Conservation (phyloP, 306 rosid genomes). For the Gastrolobium villosum region DNA sequence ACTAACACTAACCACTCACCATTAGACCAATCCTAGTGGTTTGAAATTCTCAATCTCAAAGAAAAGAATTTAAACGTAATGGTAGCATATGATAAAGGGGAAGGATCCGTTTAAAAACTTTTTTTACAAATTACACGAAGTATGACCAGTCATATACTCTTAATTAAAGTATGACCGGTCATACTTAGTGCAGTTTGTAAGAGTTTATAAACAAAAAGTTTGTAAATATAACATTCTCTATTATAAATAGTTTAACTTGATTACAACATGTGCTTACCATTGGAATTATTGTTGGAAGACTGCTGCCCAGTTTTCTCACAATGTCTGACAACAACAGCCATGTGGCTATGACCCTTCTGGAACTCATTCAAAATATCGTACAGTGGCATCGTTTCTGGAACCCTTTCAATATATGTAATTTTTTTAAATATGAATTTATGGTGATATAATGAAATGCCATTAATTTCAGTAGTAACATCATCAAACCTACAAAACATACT, state of each 20-base stretch:
- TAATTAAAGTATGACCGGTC: too few relatives aligned
- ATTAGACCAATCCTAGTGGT: too few relatives aligned
- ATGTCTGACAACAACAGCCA: constrained; percentile 82
- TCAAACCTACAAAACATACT: constrained; percentile 5
- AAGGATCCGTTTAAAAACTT: too few relatives aligned
- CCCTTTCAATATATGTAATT: constrained; percentile 57
- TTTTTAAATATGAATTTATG: constrained; percentile 10
- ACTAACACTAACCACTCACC: too few relatives aligned
- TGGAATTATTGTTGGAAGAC: constrained; percentile 44
- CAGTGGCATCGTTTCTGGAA: constrained; percentile 78
- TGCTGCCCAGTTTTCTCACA: constrained; percentile 56
- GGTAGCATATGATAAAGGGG: background rate
- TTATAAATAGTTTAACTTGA: constrained; percentile 10
- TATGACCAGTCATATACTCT: too few relatives aligned
- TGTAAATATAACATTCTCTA: too few relatives aligned
- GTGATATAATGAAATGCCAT: background rate
- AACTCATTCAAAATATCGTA: constrained; percentile 96
- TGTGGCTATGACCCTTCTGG: constrained; percentile 98
- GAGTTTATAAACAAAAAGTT: too few relatives aligned
- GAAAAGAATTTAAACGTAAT: constrained; percentile 1
- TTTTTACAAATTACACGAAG: too few relatives aligned
- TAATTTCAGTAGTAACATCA: background rate
- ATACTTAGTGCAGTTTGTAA: too few relatives aligned
- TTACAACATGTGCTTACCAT: constrained; percentile 56
- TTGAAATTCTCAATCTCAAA: background rate